Evolutionary conservation across 805 yeast species (phyloP).

Genomic region (Yamadazyma laniorum): DNA sequence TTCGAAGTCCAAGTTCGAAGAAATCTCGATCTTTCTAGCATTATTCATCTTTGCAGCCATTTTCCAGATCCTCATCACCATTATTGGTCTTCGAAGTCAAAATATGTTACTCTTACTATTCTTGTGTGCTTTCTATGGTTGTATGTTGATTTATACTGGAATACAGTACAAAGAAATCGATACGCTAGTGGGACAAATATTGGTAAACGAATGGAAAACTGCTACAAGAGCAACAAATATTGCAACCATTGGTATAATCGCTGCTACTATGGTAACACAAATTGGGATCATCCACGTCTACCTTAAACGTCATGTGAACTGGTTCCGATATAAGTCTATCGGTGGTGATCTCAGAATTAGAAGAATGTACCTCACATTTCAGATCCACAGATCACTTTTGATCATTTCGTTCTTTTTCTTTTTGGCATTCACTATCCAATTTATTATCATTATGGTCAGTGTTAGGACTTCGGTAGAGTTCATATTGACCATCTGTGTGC

Average conservation of each 20-base stretch:
- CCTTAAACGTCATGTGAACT: slow-evolving; percentile 40
- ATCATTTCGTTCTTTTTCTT: slow-evolving; percentile 41
- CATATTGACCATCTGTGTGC: slow-evolving; percentile 43
- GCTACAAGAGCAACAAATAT: slow-evolving; percentile 40
- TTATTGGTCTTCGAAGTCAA: slow-evolving; percentile 36
- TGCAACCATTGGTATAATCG: slow-evolving; percentile 43
- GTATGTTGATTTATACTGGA: slow-evolving; percentile 47
- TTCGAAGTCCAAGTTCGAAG: slow-evolving; percentile 21
- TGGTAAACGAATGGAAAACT: slow-evolving; percentile 23
- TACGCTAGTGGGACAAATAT: slow-evolving; percentile 18
- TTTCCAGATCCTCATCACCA: slow-evolving; percentile 39
- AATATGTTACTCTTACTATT: slow-evolving; percentile 41
- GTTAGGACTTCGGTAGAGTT: slow-evolving; percentile 40
- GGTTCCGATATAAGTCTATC: slow-evolving; percentile 48
- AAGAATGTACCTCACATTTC: slow-evolving; percentile 36
- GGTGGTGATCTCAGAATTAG: slow-evolving; percentile 46
- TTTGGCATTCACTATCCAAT: slow-evolving; percentile 50
- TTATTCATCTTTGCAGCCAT: slow-evolving; percentile 48
- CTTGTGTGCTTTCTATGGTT: slow-evolving; percentile 38
- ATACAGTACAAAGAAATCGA: slow-evolving; percentile 44
- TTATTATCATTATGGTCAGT: slow-evolving; percentile 43
- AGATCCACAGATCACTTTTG: slow-evolving; percentile 32
- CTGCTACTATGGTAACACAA: slow-evolving; percentile 32
- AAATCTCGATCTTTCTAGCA: slow-evolving; percentile 43
- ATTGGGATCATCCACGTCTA: slow-evolving; percentile 25